A percentile compares a stretch with the other conserved stretches of the same genome.
Evolutionary conservation across 306 rosid genomes (phyloP).

Genomic region (Pyrus bretschneideri): DNA sequence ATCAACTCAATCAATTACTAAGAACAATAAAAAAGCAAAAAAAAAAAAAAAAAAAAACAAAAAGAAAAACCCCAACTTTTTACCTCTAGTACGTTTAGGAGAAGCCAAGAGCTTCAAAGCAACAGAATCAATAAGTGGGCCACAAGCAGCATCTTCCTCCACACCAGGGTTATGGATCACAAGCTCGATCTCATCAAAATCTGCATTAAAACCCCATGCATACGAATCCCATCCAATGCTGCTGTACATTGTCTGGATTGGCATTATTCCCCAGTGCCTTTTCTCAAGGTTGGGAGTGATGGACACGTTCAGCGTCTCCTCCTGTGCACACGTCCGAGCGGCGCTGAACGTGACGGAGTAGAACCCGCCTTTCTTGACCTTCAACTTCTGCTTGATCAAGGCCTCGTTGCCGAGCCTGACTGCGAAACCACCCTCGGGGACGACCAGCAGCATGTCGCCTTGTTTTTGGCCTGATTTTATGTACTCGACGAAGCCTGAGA

Average conservation of each 20-base stretch:
- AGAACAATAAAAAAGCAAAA: no score
- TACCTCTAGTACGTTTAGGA: constrained; percentile 54
- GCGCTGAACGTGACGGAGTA: constrained; percentile 70
- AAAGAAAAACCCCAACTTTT: neutral
- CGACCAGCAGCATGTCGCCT: constrained; percentile 70
- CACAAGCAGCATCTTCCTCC: constrained; percentile 75
- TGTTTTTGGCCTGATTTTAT: constrained; percentile 73
- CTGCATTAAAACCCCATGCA: constrained; percentile 54
- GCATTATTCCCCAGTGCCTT: constrained; percentile 53
- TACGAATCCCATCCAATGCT: constrained; percentile 78
- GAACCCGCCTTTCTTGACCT: constrained; percentile 31
- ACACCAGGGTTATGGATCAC: constrained; percentile 54
- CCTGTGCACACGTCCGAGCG: constrained; percentile 71
- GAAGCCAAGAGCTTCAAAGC: constrained; percentile 50
- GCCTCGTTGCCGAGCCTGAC: constrained; percentile 80
- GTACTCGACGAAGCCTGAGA: constrained; percentile 61
- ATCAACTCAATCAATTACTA: neutral
- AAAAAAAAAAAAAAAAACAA: no score
- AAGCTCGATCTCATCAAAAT: constrained; percentile 31
- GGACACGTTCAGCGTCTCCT: constrained; percentile 55
- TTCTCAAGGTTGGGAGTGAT: constrained; percentile 42
- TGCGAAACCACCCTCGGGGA: constrained; percentile 60
- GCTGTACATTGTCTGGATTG: constrained; percentile 69
- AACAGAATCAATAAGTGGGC: constrained; percentile 69
- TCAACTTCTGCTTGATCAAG: constrained; percentile 51